A percentile compares a stretch with the other conserved stretches of the same genome.
Conservation (phyloP, 1,284 basidiomycete genomes). For the Ceratorhiza oryzae-sativae region DNA sequence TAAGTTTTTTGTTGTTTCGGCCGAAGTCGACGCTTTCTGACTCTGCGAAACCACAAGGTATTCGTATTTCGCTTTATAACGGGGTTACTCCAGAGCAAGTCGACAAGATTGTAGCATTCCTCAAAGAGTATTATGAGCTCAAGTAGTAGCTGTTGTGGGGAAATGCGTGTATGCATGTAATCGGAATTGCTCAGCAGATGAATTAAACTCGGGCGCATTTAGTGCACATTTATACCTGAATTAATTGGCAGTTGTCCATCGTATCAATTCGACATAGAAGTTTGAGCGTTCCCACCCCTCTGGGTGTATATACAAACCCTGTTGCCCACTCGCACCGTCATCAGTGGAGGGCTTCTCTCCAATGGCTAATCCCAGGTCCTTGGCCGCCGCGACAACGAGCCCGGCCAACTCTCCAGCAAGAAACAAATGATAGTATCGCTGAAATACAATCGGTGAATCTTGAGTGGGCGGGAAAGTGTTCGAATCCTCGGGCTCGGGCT, state of each 20-base stretch:
- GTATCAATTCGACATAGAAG: conserved; percentile 74
- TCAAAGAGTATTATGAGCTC: conserved; percentile 39
- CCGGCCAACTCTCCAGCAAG: conserved; percentile 73
- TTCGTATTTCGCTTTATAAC: conserved; percentile 94
- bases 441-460: conserved; percentile 60
- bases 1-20: conserved; percentile 48
- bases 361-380: conserved; percentile 62
- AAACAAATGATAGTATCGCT: conserved; percentile 96
- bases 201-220: not conserved
- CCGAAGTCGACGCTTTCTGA: conserved; percentile 47
- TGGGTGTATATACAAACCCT: conserved; percentile 69
- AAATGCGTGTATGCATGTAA: not conserved
- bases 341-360: conserved; percentile 49
- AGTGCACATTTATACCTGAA: conserved; percentile 43
- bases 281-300: conserved; percentile 89
- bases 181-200: too few species aligned
- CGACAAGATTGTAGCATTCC: conserved; percentile 52
- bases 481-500: not conserved
- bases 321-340: conserved; percentile 39
- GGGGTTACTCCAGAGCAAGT: conserved; percentile 85
- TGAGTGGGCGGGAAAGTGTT: conserved; percentile 31
- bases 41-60: conserved; percentile 57
- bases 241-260: too few species aligned
- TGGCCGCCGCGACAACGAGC: conserved; percentile 69
- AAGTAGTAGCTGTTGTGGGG: not conserved